Base-by-base conservation (phyloP, 2,329 filamentous ascomycete species). In the Sclerotinia spermophila region DNA sequence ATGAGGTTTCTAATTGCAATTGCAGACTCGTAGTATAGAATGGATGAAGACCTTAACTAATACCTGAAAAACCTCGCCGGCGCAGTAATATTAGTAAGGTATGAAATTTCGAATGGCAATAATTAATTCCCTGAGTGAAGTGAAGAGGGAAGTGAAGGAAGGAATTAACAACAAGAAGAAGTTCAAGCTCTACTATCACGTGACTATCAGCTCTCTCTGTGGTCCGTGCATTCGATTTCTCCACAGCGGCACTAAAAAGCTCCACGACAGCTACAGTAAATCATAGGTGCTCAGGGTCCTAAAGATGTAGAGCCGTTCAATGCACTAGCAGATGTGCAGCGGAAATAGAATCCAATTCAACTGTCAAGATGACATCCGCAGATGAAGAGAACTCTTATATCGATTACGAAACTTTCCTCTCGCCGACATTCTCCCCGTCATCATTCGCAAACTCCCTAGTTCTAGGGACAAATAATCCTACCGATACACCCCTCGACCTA, bases 321-420 rank as follows among this genome's bases (percentile, higher is more conserved):
- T 33, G 27, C 44, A 64, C 48, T 40, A 27, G 21, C 59, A 45
- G 24, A 69, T 66, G 48, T 21, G 11, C 35, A 65, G 53, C 40
- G 44, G 48, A 27, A 53, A 51, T 21, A n/a, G 10, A 40, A 40
- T n/a, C 40, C 51, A n/a, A 44, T 45, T 19, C 33, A 27, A 55
- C 17, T 42, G 5, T 69, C 72, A 75, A 68, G 24, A 77, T 77
- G 75, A 74, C 74, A 44, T 67, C 76, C 21, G 74, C 75, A 73
- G 82, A 84, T 70, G 85, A 87, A 59, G 89, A 91, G 71, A 86
- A 90, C 55, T 96, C 93, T 13, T 99, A 99, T 82, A 94, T 99
- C 79, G 94, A 98, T 86, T 97, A 97, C 82, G 93, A 97, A 80
- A 87, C 92, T 74, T 97, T 99, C 78, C 87, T 97, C 74, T 88